Evolutionary conservation across 371 early-diverging fungal species (phyloP), one percentile per base, ranked within the genome.

Genomic region (Mucor racemosus): DNA sequence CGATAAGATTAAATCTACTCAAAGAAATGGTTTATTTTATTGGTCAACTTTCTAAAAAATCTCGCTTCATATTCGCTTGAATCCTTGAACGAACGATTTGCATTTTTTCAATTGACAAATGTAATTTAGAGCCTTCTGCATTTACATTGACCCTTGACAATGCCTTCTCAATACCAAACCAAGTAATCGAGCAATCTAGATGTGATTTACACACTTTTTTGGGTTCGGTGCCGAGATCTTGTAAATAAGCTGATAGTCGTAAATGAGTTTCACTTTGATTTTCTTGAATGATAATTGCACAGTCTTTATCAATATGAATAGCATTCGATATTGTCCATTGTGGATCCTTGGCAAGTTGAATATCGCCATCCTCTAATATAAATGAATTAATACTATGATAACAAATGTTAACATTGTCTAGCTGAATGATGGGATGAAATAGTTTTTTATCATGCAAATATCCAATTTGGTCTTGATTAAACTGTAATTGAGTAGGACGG

Each of bases 1-100:
- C 7, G n/a, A 44, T n/a, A 44, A 7, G 44, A 44, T 15, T 44
- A 7, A 6, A 44, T n/a, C n/a, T n/a, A n/a, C n/a, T n/a, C n/a
- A n/a, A n/a, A n/a, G n/a, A n/a, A n/a, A n/a, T n/a, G n/a, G n/a
- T n/a, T n/a, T n/a, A 17, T 44, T 44, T 44, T 8, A 44, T 44
- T 44, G n/a, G 17, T 17, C 17, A 44, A 4, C 17, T 42, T 6
- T 17, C 44, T 6, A 66, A 5, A 15, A 66, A 66, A 21, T 55
- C 61, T 7, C 67, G 60, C 44, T 46, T 62, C 62, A 61, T 67
- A 31, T 67, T 67, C 0, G 67, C 67, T 15, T 67, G 56, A 38
- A 21, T 57, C 41, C 62, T 67, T 44, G 67, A 67, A 5, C 15
- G 33, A 17, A 62, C 39, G 6, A 67, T 38, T n/a, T 62, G 56